Evolutionary conservation across 2,329 filamentous ascomycete genomes (phyloP).

Genomic region (Pseudogymnoascus sp.): DNA sequence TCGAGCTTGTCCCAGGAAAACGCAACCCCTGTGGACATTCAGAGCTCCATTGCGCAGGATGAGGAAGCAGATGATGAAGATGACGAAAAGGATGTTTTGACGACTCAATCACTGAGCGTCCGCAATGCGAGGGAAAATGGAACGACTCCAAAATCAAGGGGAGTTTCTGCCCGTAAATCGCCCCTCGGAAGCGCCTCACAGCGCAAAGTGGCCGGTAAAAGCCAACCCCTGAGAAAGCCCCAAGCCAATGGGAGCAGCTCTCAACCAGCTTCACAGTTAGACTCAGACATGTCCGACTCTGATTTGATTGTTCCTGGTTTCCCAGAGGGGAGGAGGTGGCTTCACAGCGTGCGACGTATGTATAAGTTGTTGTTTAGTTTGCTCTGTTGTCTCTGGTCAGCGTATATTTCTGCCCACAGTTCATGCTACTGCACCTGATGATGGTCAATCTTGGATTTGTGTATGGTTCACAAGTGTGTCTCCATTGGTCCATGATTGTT

Average conservation of each 20-base stretch:
- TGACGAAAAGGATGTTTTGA: background rate
- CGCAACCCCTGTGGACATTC: background rate
- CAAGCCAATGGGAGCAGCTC: background rate
- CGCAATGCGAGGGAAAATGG: background rate
- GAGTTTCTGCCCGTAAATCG: background rate
- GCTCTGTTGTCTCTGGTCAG: background rate
- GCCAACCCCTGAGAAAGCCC: background rate
- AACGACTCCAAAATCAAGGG: background rate
- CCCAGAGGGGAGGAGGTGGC: conserved; percentile 9
- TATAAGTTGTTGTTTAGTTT: background rate
- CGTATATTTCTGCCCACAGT: background rate
- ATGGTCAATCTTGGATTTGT: background rate
- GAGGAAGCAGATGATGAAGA: background rate
- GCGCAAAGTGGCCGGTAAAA: background rate
- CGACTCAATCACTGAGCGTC: background rate
- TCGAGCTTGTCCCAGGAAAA: background rate
- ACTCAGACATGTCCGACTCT: background rate
- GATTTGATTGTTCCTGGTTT: conserved; percentile 3
- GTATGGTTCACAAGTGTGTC: background rate
- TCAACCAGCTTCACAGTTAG: background rate
- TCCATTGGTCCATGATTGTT: background rate
- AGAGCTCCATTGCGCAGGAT: background rate
- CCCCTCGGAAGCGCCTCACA: background rate
- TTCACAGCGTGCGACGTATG: conserved; percentile 7
- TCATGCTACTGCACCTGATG: background rate